A percentile compares a stretch with the other conserved stretches of the same genome.
Evolutionary conservation across 108 stramenopile species (phyloP).

Genomic region (Conticribra guillardii): DNA sequence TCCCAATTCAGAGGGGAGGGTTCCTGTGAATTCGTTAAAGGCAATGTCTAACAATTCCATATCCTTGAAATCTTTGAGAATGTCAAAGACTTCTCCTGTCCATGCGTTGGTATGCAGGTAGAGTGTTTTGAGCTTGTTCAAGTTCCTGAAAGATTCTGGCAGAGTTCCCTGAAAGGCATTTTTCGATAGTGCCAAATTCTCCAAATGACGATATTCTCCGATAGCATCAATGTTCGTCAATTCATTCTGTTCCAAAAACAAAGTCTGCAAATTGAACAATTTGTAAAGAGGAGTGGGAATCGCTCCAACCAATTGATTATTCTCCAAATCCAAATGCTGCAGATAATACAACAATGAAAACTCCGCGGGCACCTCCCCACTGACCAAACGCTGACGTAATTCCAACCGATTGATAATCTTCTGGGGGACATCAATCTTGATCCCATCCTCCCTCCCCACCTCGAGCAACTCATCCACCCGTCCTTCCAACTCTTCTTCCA

Average conservation of each 20-base stretch:
- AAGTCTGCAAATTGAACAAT: constrained; percentile 51
- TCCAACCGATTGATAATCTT: constrained; percentile 30
- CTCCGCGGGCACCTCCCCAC: constrained; percentile 40
- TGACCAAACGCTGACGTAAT: constrained; percentile 37
- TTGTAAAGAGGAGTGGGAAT: constrained; percentile 54
- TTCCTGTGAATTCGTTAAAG: constrained; percentile 49
- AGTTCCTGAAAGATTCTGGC: constrained; percentile 31
- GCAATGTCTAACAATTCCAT: constrained; percentile 48
- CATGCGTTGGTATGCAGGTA: constrained; percentile 47
- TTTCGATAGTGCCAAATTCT: constrained; percentile 33
- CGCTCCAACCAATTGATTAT: constrained; percentile 51
- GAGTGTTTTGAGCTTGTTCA: constrained; percentile 47
- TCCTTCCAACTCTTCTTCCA: constrained; percentile 34
- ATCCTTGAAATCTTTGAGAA: constrained; percentile 31
- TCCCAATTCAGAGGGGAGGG: constrained; percentile 51
- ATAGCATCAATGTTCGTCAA: constrained; percentile 46
- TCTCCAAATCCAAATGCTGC: constrained; percentile 53
- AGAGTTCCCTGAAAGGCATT: constrained; percentile 37
- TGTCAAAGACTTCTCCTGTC: constrained; percentile 36
- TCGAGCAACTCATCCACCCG: constrained; percentile 37
- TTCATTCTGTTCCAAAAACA: constrained; percentile 52
- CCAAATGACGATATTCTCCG: constrained; percentile 40
- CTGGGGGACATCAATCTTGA: constrained; percentile 47
- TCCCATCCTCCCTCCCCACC: constrained; percentile 32
- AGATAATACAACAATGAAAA: constrained; percentile 46